Evolutionary conservation across 2,329 filamentous ascomycete species (phyloP), one percentile per base, ranked within the genome.

Genomic region (Diaporthe nobilis): DNA sequence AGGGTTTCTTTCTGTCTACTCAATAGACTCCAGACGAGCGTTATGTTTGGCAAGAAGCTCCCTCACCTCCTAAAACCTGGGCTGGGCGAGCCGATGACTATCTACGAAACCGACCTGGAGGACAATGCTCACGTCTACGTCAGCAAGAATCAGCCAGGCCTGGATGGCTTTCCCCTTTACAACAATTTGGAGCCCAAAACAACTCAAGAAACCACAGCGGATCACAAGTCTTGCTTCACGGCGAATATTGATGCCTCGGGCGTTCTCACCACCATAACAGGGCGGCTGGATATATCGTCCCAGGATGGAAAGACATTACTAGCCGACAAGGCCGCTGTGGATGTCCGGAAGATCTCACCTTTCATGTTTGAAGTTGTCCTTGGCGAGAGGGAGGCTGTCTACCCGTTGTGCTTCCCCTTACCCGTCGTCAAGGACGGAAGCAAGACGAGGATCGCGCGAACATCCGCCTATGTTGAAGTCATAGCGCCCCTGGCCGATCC

Each of bases 381-480:
- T 73, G 85, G 81, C 4, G 76, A 83, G 3, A 71, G 79, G 3
- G 70, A 77, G 13, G 77, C 84, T 2, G 73, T 84, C 1, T 82
- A 81, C 10, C 79, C 83, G 2, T 60, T 88, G 2, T 80, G 78
- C 2, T 90, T 86, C 71, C 86, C 86, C 0, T 72, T 82, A 0
- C 87, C 87, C 0, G 80, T 89, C 13, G 79, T 80, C 20, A 81
- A 82, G 20, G 80, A 82, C 5, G 80, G 79, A 2, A 82, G 81
- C 77, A 85, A 80, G 75, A 85, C 82, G 2, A 85, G 85, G 17
- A 81, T 89, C 34, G 87, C 85, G 49, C 84, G 87, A 44, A 86
- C 81, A 31, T 86, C 86, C 2, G 80, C 80, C 13, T 88, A 87
- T 76, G 78, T 89, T 42, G 87, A 89, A 75, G 79, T 89, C 39